Evolutionary conservation across 2,329 filamentous ascomycete species (phyloP), one percentile per base, ranked within the genome.

Genomic region (Fusarium chaquense): DNA sequence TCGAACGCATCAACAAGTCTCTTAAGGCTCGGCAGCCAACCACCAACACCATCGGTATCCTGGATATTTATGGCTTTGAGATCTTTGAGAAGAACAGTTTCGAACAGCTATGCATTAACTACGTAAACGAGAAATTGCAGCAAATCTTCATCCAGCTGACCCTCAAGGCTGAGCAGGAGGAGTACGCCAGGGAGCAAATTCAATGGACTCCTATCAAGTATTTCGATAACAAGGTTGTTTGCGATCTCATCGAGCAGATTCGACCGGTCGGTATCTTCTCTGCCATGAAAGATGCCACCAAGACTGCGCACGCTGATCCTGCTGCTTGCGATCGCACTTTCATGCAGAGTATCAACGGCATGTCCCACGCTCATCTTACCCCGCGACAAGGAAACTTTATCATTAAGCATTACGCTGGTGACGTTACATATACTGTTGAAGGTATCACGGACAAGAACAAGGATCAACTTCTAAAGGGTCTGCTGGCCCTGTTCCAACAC

Each of bases 391-490:
- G 95, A 53, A 96, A 93, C 79, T 99, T 99, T 81, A 96, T 99
- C 77, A 92, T 99, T 82, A 98, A 98, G 84, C 96, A 99, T 81
- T 99, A 99, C 78, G 96, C 96, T 61, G 96, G 96, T 81, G 96
- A 99, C 81, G 96, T 99, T 72, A 90, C 90, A 71, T 99, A 99
- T 80, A 93, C 92, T 3, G 91, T 98, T 5, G 93, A 97, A 59
- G 96, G 96, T 63, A 99, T 99, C 84, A 99, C 96, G 1, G 96
- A 99, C 80, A 99, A 99, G 87, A 99, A 98, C 85, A 99, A 98
- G 85, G 96, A 99, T 77, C 93, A 97, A 80, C 85, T 99, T 45
- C 84, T 98, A 62, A 99, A 99, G 83, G 96, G 97, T 73, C 84
- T 99, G 43, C 86, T 98, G 53, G 95, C 93, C 76, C 85, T 99